phyloP scores from a whole-genome alignment of 192 early-diverging fungal genomes.

The Backusella mclennaniae region DNA sequence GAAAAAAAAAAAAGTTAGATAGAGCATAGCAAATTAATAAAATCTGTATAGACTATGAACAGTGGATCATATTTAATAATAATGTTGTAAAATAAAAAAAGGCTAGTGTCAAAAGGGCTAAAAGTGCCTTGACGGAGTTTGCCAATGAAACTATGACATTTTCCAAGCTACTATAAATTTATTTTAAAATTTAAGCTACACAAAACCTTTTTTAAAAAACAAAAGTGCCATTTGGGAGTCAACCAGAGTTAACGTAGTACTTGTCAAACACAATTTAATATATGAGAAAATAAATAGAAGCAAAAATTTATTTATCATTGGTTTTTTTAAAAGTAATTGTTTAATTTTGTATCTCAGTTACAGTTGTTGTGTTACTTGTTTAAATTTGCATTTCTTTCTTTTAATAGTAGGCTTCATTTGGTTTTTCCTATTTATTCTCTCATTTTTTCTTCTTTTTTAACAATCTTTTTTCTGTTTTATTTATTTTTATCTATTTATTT shows the following conservation, averaged over 20 bases:
- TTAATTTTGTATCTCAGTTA: constrained; percentile 3
- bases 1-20: neutral
- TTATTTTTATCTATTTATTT: neutral
- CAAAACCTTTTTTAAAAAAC: neutral
- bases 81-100: neutral
- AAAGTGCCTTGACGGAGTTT: neutral
- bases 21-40: neutral
- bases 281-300: constrained; percentile 8
- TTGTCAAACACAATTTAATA: constrained; percentile 9
- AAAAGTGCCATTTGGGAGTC: neutral
- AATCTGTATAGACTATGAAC: neutral
- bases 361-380: neutral
- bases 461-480: neutral
- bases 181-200: constrained; percentile 1
- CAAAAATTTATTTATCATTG: neutral
- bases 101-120: neutral
- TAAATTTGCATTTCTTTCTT: constrained; percentile 6
- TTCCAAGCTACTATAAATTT: neutral
- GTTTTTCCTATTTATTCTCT: constrained; percentile 6
- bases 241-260: neutral
- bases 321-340: constrained; percentile 6
- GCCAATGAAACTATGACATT: neutral
- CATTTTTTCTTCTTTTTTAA: neutral
- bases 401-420: constrained; percentile 5
- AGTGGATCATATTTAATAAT: neutral